These are phyloP conservation scores for Kernera saxatilis DNA, from an alignment of 345 rosid genomes.

Conservation along the genomic window DNA sequence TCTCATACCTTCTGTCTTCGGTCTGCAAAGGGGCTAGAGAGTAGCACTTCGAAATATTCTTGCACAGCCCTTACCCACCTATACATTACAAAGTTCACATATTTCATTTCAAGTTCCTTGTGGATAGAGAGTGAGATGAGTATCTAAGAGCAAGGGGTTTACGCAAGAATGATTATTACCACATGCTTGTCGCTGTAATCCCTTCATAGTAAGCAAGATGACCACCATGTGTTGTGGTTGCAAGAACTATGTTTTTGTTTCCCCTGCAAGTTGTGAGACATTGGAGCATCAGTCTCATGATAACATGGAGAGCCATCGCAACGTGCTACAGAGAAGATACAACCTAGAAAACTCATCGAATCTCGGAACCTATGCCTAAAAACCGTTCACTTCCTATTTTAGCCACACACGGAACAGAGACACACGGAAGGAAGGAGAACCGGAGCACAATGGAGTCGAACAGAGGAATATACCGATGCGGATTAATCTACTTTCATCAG, in stretches of 20 bases:
- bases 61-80: constrained; percentile 85
- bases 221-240: constrained; percentile 72
- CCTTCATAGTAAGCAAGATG: constrained; percentile 92
- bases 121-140: not conserved
- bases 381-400: not conserved
- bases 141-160: not conserved
- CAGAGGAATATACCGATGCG: not conserved
- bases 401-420: not conserved
- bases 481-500: not conserved
- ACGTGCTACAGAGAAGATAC: not conserved
- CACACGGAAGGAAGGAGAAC: not conserved
- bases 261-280: constrained; percentile 39
- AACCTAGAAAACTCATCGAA: not conserved
- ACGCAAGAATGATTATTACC: constrained; percentile 46
- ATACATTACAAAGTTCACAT: constrained; percentile 15
- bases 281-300: not conserved
- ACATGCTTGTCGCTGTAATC: constrained; percentile 53
- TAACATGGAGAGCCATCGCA: not conserved
- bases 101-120: not conserved
- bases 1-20: constrained; percentile 21
- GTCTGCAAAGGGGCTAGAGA: constrained; percentile 44
- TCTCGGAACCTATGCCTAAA: not conserved
- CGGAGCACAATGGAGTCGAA: not conserved
- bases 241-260: constrained; percentile 68
- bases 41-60: constrained; percentile 63